These are phyloP conservation scores for Colletotrichum orbiculare DNA, from an alignment of 2,329 filamentous ascomycete genomes.

Conservation along the genomic window DNA sequence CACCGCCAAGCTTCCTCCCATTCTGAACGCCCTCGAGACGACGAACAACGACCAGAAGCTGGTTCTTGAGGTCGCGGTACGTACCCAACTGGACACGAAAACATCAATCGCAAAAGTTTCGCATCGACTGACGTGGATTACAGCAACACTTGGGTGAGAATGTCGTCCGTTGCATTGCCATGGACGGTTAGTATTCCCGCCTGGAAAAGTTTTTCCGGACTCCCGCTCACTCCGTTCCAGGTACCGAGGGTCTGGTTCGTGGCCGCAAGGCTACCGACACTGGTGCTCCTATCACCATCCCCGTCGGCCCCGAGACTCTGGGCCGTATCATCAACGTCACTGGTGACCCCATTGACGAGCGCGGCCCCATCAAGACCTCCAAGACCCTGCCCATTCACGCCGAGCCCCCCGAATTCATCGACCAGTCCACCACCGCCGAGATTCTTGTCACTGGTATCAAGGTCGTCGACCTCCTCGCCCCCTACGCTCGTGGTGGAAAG, in stretches of 20 bases:
- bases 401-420: constrained; percentile 90
- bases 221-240: constrained; percentile 55
- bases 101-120: constrained; percentile 10
- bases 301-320: constrained; percentile 91
- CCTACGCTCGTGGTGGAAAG: constrained; percentile 99
- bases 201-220: constrained; percentile 38
- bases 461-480: constrained; percentile 98
- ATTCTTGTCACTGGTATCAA: constrained; percentile 99
- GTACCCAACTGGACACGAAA: constrained; percentile 40
- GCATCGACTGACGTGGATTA: constrained; percentile 50
- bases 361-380: constrained; percentile 94
- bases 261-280: constrained; percentile 87
- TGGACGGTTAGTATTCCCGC: constrained; percentile 82
- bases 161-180: constrained; percentile 99
- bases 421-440: constrained; percentile 97
- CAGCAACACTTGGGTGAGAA: constrained; percentile 99
- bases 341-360: constrained; percentile 99
- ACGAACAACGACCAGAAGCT: constrained; percentile 94
- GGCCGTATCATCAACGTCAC: constrained; percentile 99
- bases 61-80: constrained; percentile 94
- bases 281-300: constrained; percentile 94
- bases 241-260: constrained; percentile 99
- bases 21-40: constrained; percentile 96
- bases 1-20: constrained; percentile 89
- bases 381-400: constrained; percentile 93